A percentile compares a stretch with the other conserved stretches of the same genome.
Conservation (phyloP, 441 rosid species). For the Jatropha podagrica region DNA sequence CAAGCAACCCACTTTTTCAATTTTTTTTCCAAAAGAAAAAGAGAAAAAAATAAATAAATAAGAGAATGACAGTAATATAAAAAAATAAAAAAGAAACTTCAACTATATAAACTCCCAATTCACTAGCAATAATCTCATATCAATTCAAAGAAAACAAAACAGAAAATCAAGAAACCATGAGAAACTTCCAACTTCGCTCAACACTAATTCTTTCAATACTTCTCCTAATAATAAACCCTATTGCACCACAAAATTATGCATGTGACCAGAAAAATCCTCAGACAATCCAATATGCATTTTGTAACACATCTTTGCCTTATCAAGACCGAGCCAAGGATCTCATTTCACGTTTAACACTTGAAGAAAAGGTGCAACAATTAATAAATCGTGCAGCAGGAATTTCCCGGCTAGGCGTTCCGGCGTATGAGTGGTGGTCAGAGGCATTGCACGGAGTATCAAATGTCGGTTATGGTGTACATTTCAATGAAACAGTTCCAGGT, state of each 20-base stretch:
- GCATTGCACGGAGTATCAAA: slow-evolving; percentile 69
- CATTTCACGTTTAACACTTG: slow-evolving; percentile 44
- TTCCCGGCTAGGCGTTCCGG: slow-evolving; percentile 50
- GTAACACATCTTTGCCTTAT: slow-evolving; percentile 38
- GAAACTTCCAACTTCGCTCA: background rate
- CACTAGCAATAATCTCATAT: background rate
- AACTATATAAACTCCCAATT: slow-evolving; percentile 13
- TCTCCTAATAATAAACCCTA: slow-evolving; percentile 25
- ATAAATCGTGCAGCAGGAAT: slow-evolving; percentile 39
- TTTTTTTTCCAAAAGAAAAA: no score
- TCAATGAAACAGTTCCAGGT: slow-evolving; percentile 44
- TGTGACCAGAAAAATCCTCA: slow-evolving; percentile 38
- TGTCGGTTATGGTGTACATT: slow-evolving; percentile 34
- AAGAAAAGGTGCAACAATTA: slow-evolving; percentile 56
- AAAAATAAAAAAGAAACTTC: background rate
- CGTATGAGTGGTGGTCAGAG: slow-evolving; percentile 75
- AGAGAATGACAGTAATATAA: no score
- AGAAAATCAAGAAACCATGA: slow-evolving; percentile 19
- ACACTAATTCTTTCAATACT: slow-evolving; percentile 10
- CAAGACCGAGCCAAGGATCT: slow-evolving; percentile 50
- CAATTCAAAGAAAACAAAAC: background rate
- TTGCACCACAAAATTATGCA: slow-evolving; percentile 45
- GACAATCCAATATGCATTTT: slow-evolving; percentile 46
- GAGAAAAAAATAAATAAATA: no score
- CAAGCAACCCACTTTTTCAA: slow-evolving; percentile 27